These are phyloP conservation scores for Backusella macrospora DNA, from an alignment of 192 early-diverging fungal species.

Conservation along the genomic window DNA sequence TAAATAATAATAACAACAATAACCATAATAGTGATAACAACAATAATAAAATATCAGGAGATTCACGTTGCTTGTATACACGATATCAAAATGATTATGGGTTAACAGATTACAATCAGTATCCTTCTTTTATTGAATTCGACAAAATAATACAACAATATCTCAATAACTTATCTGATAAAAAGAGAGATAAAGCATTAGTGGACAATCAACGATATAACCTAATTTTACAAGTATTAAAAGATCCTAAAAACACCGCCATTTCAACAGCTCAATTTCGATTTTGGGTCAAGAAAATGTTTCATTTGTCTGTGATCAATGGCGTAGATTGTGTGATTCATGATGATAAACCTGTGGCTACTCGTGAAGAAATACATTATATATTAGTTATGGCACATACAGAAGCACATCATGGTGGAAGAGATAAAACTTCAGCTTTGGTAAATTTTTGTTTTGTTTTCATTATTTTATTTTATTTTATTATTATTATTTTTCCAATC, in stretches of 20 bases:
- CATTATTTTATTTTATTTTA: not conserved
- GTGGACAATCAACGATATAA: constrained; percentile 47
- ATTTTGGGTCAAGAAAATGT: constrained; percentile 60
- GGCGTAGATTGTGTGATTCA: constrained; percentile 47
- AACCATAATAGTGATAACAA: not conserved
- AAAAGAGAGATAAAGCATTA: constrained; percentile 54
- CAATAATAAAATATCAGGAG: not conserved
- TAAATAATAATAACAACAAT: not conserved
- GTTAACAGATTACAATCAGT: constrained; percentile 35
- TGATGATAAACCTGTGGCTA: constrained; percentile 52
- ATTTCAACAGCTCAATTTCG: constrained; percentile 57
- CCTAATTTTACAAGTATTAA: constrained; percentile 53
- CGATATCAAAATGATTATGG: constrained; percentile 10
- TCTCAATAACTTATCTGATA: constrained; percentile 48
- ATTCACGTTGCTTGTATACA: not conserved
- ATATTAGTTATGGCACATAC: constrained; percentile 49
- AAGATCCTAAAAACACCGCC: constrained; percentile 52
- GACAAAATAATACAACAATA: constrained; percentile 49
- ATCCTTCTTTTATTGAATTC: constrained; percentile 46
- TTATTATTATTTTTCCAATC: not conserved
- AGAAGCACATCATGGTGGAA: constrained; percentile 52
- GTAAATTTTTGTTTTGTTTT: constrained; percentile 23
- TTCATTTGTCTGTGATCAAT: constrained; percentile 37
- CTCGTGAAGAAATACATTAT: constrained; percentile 48
- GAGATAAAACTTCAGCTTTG: constrained; percentile 57